Evolutionary conservation across 2,329 filamentous ascomycete genomes (phyloP), one percentile per base, ranked within the genome.

Genomic region (Aspergillus caelatus): DNA sequence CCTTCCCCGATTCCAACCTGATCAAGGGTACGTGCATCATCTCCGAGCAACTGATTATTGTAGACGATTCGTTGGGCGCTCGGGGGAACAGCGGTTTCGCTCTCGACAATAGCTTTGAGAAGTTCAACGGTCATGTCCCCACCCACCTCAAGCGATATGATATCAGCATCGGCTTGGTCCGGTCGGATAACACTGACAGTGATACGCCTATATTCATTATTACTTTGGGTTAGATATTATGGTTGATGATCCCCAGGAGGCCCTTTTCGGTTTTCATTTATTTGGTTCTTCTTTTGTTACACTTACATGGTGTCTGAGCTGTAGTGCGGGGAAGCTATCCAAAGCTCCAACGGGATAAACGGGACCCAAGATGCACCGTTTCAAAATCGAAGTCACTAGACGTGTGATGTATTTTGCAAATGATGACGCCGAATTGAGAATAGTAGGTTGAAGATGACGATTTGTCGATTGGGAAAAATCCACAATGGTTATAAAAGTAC

Each of bases 81-180:
- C 21, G 88, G 85, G 32, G 91, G 87, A 70, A 96, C 89, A 71
- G 84, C 83, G 56, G 90, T 90, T 79, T 98, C 94, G 78, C 89
- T 91, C 76, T 95, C 88, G 75, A 99, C 91, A 74, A 93, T 91
- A 75, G 89, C 91, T 79, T 96, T 96, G 69, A 99, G 86, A 59
- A 93, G 90, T 72, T 89, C 89, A 71, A 98, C 81, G 55, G 92
- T 92, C 84, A 95, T 93, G 72, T 92, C 91, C 48, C 89, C 85
- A 65, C 91, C 90, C 69, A 97, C 88, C 72, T 97, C 93, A 69
- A 96, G 86, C 62, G 88, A 90, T 71, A 97, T 84, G 74, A 96
- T 86, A 74, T 93, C 91, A 67, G 89, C 86, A 76, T 93, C 90
- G 70, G 81, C 80, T 68, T 88, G 84, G 75, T 91, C 88, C 68